Evolutionary conservation across 768 basidiomycete genomes (phyloP), one percentile per base, ranked within the genome.

Genomic region (Mycena rebaudengoi): DNA sequence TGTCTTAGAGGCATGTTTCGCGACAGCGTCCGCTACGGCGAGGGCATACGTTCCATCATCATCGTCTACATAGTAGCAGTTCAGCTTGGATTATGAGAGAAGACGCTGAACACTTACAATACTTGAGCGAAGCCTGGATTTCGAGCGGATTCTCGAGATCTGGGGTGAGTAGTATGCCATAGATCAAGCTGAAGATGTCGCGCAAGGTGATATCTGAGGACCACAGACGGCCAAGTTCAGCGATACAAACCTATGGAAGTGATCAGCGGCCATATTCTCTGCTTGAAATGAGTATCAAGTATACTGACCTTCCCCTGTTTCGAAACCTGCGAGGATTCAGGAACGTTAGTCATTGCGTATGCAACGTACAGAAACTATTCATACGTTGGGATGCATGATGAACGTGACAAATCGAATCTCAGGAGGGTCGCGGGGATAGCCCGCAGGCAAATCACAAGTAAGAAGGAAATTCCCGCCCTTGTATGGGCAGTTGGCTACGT

Each of bases 221-320:
- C 74, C 74, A 75, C 16, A 75, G 60, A 7, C 74, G 67, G 20
- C 74, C 70, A 7, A 75, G 64, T 56, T 75, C 74, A 1, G 74
- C 74, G 21, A 75, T 62, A 57, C 74, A 75, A 35, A 75, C 71
- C 69, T 70, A 26, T 1, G 25, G 32, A 13, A 43, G 20, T 4
- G 11, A 45, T 25, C 6, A 52, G 14, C 13, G n/a, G n/a, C n/a
- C n/a, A n/a, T n/a, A n/a, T n/a, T n/a, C n/a, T n/a, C n/a, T n/a
- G 51, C 7, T 32, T 32, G n/a, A 13, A 33, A 37, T 20, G 35
- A 50, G 11, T 20, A 16, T 18, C 29, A 7, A 40, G n/a, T n/a
- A n/a, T n/a, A n/a, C 45, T 32, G 26, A 70, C 72, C 52, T 75
- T 75, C n/a, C 74, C 74, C 53, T 75, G 74, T 28, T 75, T 75